Base-by-base conservation (phyloP, 2,329 filamentous ascomycete genomes). In the Pyricularia pennisetigena region DNA sequence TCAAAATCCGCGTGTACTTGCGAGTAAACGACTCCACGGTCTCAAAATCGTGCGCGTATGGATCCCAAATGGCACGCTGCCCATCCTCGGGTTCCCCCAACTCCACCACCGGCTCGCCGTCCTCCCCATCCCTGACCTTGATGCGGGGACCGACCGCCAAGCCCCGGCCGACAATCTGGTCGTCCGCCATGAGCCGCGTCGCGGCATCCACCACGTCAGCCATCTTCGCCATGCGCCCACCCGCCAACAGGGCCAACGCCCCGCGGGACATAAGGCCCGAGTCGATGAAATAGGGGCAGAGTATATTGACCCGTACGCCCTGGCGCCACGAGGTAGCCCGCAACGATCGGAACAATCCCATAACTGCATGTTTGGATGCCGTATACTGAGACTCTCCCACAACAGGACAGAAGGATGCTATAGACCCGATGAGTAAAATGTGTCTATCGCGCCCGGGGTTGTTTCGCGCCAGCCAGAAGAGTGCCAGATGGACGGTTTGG, bases 211-310 rank as follows among this genome's bases (percentile, higher is more conserved):
- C 81, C 1, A 90, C 88, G 73, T 90, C 86, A 35, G 82, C 82
- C 54, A 83, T 75, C 61, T 80, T 79, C 1, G 84, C 86, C 70
- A 83, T 78, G 1, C 80, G 83, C 3, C 79, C 81, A 16, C 88
- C 89, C 0, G 87, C 84, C 2, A 90, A 79, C 41, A 67, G n/a
- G 4, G 49, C 1, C 23, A 67, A 23, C 20, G 49, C 65, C 12
- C 6, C 41, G 35, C 24, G 23, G 23, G 65, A 57, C 20, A 89
- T 69, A 2, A 83, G 70, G 30, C 84, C 79, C 16, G 86, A 88
- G 72, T 87, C 84, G 72, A 82, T 79, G 75, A 90, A 91, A 76
- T 90, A 91, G 0, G 89, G 89, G 69, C 83, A 84, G n/a, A 91
- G 75, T 73, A 90, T 80, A 74, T 91, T 91, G 69, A 89, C 79